Conservation (phyloP, 768 basidiomycete genomes). For the Lactarius tabidus region DNA sequence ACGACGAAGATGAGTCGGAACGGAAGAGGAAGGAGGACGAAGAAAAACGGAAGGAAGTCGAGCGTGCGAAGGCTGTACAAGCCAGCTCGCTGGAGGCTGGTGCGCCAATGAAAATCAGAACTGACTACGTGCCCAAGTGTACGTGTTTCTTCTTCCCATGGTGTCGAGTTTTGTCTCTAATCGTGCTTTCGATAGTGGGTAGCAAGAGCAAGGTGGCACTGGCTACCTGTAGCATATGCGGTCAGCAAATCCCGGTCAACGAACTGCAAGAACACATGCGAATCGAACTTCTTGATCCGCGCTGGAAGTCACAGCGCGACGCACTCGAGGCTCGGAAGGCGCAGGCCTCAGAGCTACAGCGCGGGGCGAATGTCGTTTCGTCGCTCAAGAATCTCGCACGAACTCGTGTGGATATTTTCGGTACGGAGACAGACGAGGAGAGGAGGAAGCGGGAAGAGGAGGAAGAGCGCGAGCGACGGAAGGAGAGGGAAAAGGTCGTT, state of each 20-base stretch:
- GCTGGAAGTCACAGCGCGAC: conserved; percentile 96
- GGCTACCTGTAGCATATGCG: conserved; percentile 89
- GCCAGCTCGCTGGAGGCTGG: conserved; percentile 67
- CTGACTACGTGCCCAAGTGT: conserved; percentile 95
- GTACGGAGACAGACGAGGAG: conserved; percentile 90
- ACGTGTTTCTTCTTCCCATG: conserved; percentile 33
- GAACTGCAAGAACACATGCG: conserved; percentile 98
- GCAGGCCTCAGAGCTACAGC: conserved; percentile 81
- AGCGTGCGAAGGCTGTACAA: conserved; percentile 76
- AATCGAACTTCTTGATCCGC: conserved; percentile 94
- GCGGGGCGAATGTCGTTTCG: conserved; percentile 89
- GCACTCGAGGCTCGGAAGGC: conserved; percentile 84
- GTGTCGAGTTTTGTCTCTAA: conserved; percentile 5
- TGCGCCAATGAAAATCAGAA: conserved; percentile 89
- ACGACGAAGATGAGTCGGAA: conserved; percentile 66
- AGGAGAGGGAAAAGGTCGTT: conserved; percentile 90
- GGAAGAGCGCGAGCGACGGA: conserved; percentile 72
- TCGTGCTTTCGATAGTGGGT: conserved; percentile 48
- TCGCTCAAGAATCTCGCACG: conserved; percentile 91
- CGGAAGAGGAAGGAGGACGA: conserved; percentile 66
- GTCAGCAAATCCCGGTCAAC: conserved; percentile 94
- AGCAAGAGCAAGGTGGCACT: conserved; percentile 64
- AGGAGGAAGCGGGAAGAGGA: conserved; percentile 83
- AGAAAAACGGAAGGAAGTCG: conserved; percentile 64
- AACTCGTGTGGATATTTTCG: conserved; percentile 97